These are phyloP conservation scores for Termitomyces eurrhizus DNA, from an alignment of 768 basidiomycete genomes.

Conservation along the genomic window DNA sequence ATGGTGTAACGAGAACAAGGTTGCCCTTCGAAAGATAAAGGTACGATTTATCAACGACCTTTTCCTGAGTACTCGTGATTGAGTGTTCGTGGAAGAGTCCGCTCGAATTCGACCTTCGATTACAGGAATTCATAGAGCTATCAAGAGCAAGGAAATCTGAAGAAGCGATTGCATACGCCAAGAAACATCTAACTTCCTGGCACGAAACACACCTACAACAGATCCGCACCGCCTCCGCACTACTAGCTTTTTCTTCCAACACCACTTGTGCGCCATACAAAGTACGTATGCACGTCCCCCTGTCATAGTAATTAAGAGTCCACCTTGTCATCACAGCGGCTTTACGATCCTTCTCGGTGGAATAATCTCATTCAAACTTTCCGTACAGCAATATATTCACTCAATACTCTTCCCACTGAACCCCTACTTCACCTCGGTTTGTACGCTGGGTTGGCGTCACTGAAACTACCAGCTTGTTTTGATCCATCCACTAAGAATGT, in stretches of 20 bases:
- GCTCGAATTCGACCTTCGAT: conserved; percentile 91
- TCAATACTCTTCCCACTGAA: conserved; percentile 85
- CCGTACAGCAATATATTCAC: conserved; percentile 78
- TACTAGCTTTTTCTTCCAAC: conserved; percentile 71
- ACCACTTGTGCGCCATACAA: conserved; percentile 79
- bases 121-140: conserved; percentile 96
- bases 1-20: conserved; percentile 97
- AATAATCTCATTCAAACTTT: conserved; percentile 67
- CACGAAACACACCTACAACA: conserved; percentile 76
- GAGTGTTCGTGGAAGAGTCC: conserved; percentile 57
- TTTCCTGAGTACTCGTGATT: not conserved
- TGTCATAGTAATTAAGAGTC: not conserved
- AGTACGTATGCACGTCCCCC: conserved; percentile 35
- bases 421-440: conserved; percentile 85
- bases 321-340: conserved; percentile 43
- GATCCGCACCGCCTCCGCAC: conserved; percentile 69
- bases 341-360: conserved; percentile 87
- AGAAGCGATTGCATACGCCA: conserved; percentile 82
- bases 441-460: conserved; percentile 86
- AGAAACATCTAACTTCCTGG: conserved; percentile 80
- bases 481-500: conserved; percentile 59
- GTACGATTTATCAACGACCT: conserved; percentile 29
- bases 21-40: conserved; percentile 88
- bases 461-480: conserved; percentile 87
- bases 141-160: conserved; percentile 57